A percentile compares a stretch with the other conserved stretches of the same genome.
These are phyloP conservation scores for Lenwebbia sp. DNA, from an alignment of 345 rosid species.

Conservation along the genomic window DNA sequence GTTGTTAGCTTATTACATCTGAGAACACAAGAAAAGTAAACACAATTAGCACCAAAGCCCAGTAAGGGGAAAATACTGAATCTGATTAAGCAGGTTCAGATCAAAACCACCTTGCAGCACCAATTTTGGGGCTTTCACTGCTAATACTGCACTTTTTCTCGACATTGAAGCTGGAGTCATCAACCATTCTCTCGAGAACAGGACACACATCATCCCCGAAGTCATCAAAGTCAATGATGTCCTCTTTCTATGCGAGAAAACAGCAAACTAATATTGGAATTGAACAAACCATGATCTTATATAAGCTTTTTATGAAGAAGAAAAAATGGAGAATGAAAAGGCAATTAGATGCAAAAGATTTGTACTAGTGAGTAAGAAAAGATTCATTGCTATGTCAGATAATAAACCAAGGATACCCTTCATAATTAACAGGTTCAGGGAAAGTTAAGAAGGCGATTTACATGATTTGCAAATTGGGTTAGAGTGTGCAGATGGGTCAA, in stretches of 20 bases:
- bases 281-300: not conserved
- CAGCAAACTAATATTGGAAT: not conserved
- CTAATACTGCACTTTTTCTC: conserved; percentile 1
- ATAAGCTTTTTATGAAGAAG: not conserved
- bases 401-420: not conserved
- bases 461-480: not conserved
- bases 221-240: conserved; percentile 25
- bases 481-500: not conserved
- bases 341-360: not conserved
- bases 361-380: not conserved
- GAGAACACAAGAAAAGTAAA: not conserved
- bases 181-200: conserved; percentile 5
- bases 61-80: not conserved
- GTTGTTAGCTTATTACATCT: conserved; percentile 17
- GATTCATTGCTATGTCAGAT: not conserved
- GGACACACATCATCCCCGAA: conserved; percentile 36
- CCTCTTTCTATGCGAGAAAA: conserved; percentile 15
- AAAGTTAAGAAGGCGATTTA: not conserved
- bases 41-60: not conserved
- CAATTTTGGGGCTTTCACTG: not conserved
- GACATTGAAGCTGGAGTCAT: conserved; percentile 9
- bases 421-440: not conserved
- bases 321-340: not conserved
- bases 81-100: not conserved
- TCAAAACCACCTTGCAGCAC: not conserved